Conservation (phyloP, 108 stramenopile genomes). For the Phaeodactylum tricornutum region DNA sequence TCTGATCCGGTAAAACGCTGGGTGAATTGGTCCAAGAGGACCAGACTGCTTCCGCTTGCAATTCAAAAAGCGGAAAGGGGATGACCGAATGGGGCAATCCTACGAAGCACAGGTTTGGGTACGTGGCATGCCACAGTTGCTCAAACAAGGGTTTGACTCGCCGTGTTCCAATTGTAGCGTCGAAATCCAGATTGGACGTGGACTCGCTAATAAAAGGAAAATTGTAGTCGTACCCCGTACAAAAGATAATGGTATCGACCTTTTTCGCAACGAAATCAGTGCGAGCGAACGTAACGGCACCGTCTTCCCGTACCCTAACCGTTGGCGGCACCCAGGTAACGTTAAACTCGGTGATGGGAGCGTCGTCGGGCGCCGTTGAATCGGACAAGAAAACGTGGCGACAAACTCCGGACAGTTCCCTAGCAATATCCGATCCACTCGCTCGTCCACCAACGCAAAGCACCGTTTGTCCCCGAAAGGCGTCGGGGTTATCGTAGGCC, state of each 20-base stretch:
- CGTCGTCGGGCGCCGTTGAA: conserved; percentile 18
- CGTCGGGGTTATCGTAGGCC: conserved; percentile 69
- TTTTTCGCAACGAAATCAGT: conserved; percentile 15
- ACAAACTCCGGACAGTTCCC: conserved; percentile 62
- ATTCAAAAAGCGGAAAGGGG: conserved; percentile 84
- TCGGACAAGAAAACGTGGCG: conserved; percentile 70
- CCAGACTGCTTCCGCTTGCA: conserved; percentile 68
- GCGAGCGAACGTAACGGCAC: conserved; percentile 33
- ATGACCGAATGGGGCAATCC: conserved; percentile 82
- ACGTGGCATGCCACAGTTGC: conserved; percentile 82
- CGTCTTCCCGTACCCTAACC: conserved; percentile 28
- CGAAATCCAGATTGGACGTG: conserved; percentile 12
- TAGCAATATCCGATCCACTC: conserved; percentile 81
- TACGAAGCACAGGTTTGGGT: conserved; percentile 73
- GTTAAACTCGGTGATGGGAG: conserved; percentile 29
- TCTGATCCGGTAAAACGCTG: conserved; percentile 27
- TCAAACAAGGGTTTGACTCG: conserved; percentile 70
- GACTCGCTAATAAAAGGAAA: conserved; percentile 70
- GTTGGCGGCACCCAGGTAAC: conserved; percentile 59
- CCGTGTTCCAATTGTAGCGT: conserved; percentile 37
- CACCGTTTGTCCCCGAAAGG: conserved; percentile 51
- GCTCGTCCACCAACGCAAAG: conserved; percentile 85
- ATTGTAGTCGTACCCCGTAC: conserved; percentile 82
- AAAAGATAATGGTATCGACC: conserved; percentile 72
- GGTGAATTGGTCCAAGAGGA: neutral